phyloP scores from a whole-genome alignment of 1,139 yeast species.

The Yarrowia galli region DNA sequence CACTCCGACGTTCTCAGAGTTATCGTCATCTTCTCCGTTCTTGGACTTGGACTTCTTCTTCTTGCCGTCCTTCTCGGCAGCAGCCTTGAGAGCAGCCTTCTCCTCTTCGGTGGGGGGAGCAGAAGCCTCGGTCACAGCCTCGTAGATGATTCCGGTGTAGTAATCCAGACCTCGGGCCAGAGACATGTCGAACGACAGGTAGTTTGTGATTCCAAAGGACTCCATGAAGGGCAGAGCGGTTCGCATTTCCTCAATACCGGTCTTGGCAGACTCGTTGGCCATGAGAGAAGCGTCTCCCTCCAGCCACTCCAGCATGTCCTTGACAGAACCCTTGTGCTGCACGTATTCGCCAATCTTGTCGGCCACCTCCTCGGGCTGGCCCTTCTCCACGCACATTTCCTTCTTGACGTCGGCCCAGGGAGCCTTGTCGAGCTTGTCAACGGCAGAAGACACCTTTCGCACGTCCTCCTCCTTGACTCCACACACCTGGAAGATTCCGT shows the following conservation, averaged over 20 bases:
- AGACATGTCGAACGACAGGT: conserved; percentile 85
- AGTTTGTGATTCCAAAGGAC: conserved; percentile 72
- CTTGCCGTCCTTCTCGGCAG: conserved; percentile 54
- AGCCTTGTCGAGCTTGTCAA: conserved; percentile 90
- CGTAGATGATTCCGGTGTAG: conserved; percentile 95
- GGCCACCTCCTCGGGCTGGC: conserved; percentile 89
- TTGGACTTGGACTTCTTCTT: conserved; percentile 48
- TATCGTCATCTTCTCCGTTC: conserved; percentile 73
- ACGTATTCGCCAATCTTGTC: conserved; percentile 92
- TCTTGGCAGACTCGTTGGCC: conserved; percentile 72
- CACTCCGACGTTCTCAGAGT: conserved; percentile 95
- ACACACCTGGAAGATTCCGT: conserved; percentile 93
- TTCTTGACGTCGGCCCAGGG: conserved; percentile 95
- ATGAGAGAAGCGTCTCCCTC: conserved; percentile 63
- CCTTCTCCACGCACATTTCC: conserved; percentile 91
- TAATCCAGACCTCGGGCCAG: conserved; percentile 97
- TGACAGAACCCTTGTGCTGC: conserved; percentile 76
- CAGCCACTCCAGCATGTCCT: conserved; percentile 68
- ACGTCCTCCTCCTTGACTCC: conserved; percentile 96
- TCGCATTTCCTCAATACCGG: conserved; percentile 83
- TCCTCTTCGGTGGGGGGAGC: conserved; percentile 81
- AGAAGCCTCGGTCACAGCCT: conserved; percentile 91
- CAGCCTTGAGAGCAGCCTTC: conserved; percentile 42
- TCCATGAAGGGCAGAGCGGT: conserved; percentile 76
- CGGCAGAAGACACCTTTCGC: conserved; percentile 91